Percentiles rank a stretch among this genome's conserved stretches.
These are phyloP conservation scores for Mucor circinelloides DNA, from an alignment of 371 early-diverging fungal genomes.

Conservation along the genomic window DNA sequence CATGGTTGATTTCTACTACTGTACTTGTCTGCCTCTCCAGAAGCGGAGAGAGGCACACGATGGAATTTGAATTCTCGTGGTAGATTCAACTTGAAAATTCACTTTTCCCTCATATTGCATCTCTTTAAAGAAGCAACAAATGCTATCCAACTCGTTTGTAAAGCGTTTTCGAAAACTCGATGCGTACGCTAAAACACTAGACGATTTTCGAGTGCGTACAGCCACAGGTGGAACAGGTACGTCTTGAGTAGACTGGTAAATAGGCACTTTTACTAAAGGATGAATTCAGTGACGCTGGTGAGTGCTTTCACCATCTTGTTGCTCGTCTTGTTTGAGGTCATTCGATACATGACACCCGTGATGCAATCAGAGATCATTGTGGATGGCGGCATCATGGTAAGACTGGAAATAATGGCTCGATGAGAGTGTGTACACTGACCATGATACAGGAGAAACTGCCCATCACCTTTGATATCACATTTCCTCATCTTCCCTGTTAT, in stretches of 20 bases:
- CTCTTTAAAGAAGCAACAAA: not conserved
- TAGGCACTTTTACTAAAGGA: no score
- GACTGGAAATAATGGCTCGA: not conserved
- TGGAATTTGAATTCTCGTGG: not conserved
- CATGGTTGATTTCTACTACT: not conserved
- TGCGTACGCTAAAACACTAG: constrained; percentile 97
- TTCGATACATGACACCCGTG: constrained; percentile 70
- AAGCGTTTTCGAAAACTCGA: constrained; percentile 76
- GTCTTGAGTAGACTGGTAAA: no score
- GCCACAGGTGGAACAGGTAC: constrained; percentile 83
- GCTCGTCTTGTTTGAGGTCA: constrained; percentile 80
- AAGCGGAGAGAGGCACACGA: not conserved
- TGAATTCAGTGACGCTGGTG: constrained; percentile 76
- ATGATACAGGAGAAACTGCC: constrained; percentile 71
- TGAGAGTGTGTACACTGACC: no score
- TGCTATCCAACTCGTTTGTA: constrained; percentile 41
- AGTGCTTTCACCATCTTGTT: constrained; percentile 70
- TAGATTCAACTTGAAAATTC: not conserved
- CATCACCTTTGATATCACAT: constrained; percentile 87
- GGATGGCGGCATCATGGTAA: constrained; percentile 75
- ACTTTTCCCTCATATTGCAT: not conserved
- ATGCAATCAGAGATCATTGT: constrained; percentile 80
- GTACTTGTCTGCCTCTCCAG: no score
- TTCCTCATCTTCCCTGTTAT: constrained; percentile 89
- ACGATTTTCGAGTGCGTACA: constrained; percentile 94